Evolutionary conservation across 192 early-diverging fungal genomes (phyloP).

Genomic region (Cetraspora pellucida): DNA sequence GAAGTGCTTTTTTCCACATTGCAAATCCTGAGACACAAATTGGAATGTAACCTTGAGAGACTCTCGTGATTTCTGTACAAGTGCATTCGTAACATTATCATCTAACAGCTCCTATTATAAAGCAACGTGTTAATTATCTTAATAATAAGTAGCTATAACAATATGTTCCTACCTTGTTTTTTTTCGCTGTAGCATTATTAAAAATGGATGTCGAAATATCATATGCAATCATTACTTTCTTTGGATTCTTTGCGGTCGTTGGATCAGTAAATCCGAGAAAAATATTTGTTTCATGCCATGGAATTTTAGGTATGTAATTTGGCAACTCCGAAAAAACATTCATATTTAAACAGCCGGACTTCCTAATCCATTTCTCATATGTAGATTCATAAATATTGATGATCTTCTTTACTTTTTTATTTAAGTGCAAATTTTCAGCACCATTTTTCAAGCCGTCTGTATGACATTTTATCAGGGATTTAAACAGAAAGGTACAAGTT

Average conservation of each 20-base stretch:
- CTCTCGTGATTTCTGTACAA: not conserved
- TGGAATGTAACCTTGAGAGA: not conserved
- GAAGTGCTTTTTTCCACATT: slow-evolving; percentile 1
- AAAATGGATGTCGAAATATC: not conserved
- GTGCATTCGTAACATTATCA: not conserved
- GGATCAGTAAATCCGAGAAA: slow-evolving; percentile 6
- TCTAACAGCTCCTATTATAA: not conserved
- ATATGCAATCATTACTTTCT: slow-evolving; percentile 3
- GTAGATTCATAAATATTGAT: slow-evolving; percentile 7
- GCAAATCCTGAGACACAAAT: not conserved
- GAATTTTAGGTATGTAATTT: not conserved
- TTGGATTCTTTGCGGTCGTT: not conserved
- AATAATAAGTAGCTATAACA: not conserved
- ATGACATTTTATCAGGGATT: not conserved
- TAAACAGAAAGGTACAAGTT: not conserved
- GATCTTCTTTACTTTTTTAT: not conserved
- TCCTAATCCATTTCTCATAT: not conserved
- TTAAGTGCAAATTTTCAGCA: too few relatives aligned
- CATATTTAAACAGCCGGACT: not conserved
- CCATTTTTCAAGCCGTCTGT: not conserved
- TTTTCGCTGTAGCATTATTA: not conserved
- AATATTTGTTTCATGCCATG: slow-evolving; percentile 4
- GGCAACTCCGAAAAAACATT: not conserved
- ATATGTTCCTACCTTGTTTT: not conserved
- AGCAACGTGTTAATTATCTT: not conserved